Percentiles rank a stretch among this genome's conserved stretches.
These are phyloP conservation scores for Rhynchosporium graminicola DNA, from an alignment of 2,329 filamentous ascomycete genomes.

Conservation along the genomic window DNA sequence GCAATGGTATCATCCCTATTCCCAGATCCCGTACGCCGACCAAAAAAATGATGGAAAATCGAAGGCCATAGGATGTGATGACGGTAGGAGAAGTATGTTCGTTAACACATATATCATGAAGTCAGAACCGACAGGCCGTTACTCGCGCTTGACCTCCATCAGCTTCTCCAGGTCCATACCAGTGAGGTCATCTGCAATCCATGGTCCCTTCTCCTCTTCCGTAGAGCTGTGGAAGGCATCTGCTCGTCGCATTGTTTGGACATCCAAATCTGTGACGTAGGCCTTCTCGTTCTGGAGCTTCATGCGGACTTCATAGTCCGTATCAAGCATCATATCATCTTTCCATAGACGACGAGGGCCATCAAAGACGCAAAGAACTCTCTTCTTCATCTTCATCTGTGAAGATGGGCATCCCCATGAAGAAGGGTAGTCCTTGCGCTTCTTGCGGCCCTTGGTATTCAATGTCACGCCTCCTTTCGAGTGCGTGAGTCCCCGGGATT, in stretches of 20 bases:
- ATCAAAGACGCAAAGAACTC: conserved; percentile 90
- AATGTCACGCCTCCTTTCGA: conserved; percentile 71
- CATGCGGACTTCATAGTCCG: conserved; percentile 89
- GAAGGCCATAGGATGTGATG: conserved; percentile 19
- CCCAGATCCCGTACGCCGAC: conserved; percentile 25
- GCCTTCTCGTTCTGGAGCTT: conserved; percentile 61
- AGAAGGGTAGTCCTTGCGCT: conserved; percentile 87
- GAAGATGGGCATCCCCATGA: conserved; percentile 91
- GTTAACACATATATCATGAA: conserved; percentile 30
- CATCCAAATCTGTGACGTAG: conserved; percentile 91
- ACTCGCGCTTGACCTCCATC: conserved; percentile 47
- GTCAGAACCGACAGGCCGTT: conserved; percentile 17
- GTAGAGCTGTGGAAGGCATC: conserved; percentile 79
- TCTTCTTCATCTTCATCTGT: conserved; percentile 98
- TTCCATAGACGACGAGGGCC: conserved; percentile 87
- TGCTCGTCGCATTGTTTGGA: conserved; percentile 86
- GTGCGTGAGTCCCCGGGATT: conserved; percentile 74
- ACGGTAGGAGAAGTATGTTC: conserved; percentile 30
- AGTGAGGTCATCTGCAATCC: conserved; percentile 72
- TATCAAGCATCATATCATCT: conserved; percentile 98
- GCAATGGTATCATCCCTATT: conserved; percentile 33
- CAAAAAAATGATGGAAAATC: conserved; percentile 17
- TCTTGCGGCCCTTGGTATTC: conserved; percentile 72
- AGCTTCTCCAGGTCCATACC: conserved; percentile 61
- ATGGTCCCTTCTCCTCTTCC: conserved; percentile 83